Evolutionary conservation across 2,329 filamentous ascomycete genomes (phyloP).

Genomic region (Colletotrichum sp.): DNA sequence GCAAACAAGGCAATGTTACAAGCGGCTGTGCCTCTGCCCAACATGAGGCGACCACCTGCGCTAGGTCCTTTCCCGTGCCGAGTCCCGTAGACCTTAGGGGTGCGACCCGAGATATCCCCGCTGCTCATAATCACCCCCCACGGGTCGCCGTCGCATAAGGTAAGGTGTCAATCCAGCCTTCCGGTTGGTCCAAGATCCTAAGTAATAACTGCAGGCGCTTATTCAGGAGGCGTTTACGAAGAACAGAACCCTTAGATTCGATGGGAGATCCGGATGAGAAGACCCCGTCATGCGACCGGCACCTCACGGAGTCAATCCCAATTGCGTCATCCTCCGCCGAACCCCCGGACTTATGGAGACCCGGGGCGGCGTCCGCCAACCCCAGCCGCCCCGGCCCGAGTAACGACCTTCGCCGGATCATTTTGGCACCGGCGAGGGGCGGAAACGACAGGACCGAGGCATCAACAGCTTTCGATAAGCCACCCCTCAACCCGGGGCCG

Average conservation of each 20-base stretch:
- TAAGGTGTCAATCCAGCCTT: rapidly evolving
- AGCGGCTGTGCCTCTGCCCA: neutral
- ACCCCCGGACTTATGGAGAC: neutral
- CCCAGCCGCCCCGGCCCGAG: neutral
- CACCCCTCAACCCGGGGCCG: neutral
- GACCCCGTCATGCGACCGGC: neutral
- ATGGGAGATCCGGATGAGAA: neutral
- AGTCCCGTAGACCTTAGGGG: neutral
- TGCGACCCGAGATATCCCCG: neutral
- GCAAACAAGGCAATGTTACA: neutral
- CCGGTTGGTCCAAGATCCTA: neutral
- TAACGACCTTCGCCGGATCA: neutral
- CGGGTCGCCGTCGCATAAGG: neutral
- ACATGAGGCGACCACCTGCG: neutral
- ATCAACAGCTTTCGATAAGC: rapidly evolving
- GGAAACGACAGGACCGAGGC: neutral
- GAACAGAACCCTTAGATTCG: neutral
- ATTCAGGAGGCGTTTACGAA: rapidly evolving
- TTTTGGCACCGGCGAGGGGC: neutral
- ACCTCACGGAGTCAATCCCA: neutral
- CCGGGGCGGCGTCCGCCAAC: neutral
- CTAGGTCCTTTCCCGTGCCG: rapidly evolving
- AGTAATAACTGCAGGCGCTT: neutral
- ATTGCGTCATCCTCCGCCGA: neutral
- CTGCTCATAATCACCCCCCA: neutral